Conservation (phyloP, 1,139 yeast genomes). For the Yarrowia galli region DNA sequence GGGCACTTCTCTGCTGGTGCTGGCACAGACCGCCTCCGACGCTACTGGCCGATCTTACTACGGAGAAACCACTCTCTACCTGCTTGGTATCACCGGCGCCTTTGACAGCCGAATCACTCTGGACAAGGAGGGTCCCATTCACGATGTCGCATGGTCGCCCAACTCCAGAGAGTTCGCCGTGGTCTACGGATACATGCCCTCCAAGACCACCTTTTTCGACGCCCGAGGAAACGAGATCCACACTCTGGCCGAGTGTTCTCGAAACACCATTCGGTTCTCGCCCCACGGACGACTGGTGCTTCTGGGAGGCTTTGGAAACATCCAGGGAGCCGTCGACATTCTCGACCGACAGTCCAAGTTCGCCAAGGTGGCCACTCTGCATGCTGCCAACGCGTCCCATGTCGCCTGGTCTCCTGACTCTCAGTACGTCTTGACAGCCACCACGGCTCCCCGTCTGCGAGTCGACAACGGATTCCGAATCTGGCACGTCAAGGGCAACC, state of each 20-base stretch:
- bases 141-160: conserved; percentile 98
- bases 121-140: conserved; percentile 94
- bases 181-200: conserved; percentile 97
- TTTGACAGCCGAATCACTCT: conserved; percentile 88
- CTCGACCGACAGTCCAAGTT: conserved; percentile 92
- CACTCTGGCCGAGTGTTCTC: conserved; percentile 83
- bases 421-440: conserved; percentile 88
- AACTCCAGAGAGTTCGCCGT: conserved; percentile 97
- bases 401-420: conserved; percentile 99
- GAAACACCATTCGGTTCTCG: conserved; percentile 89
- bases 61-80: conserved; percentile 92
- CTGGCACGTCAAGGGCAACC: conserved; percentile 90
- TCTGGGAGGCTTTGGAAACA: conserved; percentile 97
- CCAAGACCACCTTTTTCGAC: conserved; percentile 93
- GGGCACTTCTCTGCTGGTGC: conserved; percentile 92
- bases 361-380: conserved; percentile 77
- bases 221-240: conserved; percentile 89
- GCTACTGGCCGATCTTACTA: conserved; percentile 92
- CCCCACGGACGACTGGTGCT: conserved; percentile 92
- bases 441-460: conserved; percentile 94
- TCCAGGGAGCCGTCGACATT: conserved; percentile 95
- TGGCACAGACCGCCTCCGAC: conserved; percentile 96
- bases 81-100: conserved; percentile 90
- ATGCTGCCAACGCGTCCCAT: conserved; percentile 92
- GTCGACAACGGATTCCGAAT: conserved; percentile 95